Base-by-base conservation (phyloP, 345 rosid genomes). In the Eucalyptus leucophloia region DNA sequence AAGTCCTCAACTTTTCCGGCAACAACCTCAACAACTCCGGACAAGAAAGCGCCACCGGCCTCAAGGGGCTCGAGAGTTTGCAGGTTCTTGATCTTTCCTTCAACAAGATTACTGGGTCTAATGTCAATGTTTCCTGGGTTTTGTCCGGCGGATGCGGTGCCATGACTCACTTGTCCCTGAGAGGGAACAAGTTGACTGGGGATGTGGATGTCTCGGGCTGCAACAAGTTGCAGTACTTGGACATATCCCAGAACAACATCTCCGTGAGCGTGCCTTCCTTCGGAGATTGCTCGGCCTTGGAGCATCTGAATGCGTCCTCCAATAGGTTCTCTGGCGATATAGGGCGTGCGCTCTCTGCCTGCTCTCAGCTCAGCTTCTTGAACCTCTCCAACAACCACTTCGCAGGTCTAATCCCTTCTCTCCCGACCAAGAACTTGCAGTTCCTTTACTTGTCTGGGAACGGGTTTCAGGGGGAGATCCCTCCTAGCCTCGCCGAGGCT, bases 211-310 rank as follows among this genome's bases (percentile, higher is more conserved):
- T 98, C n/a, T 94, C 99, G 23, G 88, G 89, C 44, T 98, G 99
- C 92, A 86, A 54, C 69, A 93, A 72, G 89, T 92, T 98, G 67
- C 90, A 92, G 93, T 91, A 92, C 89, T 91, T 98, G 88, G 99
- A 98, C 88, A 86, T 98, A 50, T 96, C 99, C 15, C 89, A 92
- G 3, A 98, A 97, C 93, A 97, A 97, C 93, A 95, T 98, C 92
- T 94, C 97, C 34, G 53, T 86, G 18, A 86, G 85, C 80, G 72
- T 92, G 49, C 96, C 98, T 26, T 92, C 93, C 23, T 92, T 97
- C 42, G 97, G 98, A 26, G 95, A 92, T 19, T 98, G 99, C 91
- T 92, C 72, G n/a, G 90, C 94, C 77, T 87, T 98, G 87, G 94
- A 94, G 89, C 91, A 95, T 91, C 96, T 98, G 23, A 99, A 98